A percentile compares a stretch with the other conserved stretches of the same genome.
Evolutionary conservation across 139 green algal genomes (phyloP).

Genomic region (Spirogloea muscicola): DNA sequence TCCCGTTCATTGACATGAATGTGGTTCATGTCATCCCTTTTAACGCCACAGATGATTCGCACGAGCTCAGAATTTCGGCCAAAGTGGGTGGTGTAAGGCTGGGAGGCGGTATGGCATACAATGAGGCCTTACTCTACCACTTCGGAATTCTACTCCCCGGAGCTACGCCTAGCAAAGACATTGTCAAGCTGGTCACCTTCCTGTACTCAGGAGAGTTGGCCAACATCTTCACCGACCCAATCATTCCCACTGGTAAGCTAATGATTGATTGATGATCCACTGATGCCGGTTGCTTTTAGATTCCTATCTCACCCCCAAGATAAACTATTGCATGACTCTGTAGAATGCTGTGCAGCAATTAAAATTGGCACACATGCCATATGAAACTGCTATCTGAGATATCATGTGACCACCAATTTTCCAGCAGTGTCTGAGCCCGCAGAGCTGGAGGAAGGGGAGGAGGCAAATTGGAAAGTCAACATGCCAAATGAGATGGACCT

Average conservation of each 20-base stretch:
- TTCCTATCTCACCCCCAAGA: too few species aligned
- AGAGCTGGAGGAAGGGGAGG: neutral
- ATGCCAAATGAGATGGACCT: slow-evolving; percentile 27
- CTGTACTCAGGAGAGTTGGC: too few species aligned
- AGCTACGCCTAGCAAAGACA: slow-evolving; percentile 7
- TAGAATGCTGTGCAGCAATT: too few species aligned
- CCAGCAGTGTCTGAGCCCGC: too few species aligned
- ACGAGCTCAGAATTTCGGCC: slow-evolving; percentile 15
- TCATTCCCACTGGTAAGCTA: too few species aligned
- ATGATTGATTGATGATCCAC: too few species aligned
- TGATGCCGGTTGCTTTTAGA: too few species aligned
- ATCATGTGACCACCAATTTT: too few species aligned
- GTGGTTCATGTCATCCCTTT: slow-evolving; percentile 35
- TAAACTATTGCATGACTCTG: too few species aligned
- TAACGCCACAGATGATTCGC: neutral
- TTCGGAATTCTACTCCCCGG: slow-evolving; percentile 22
- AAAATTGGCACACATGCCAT: too few species aligned
- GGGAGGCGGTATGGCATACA: slow-evolving; percentile 42
- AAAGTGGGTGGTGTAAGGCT: slow-evolving; percentile 33
- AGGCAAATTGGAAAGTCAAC: slow-evolving; percentile 16
- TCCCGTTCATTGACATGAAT: slow-evolving; percentile 22
- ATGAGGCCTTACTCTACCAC: slow-evolving; percentile 29
- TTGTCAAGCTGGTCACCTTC: slow-evolving; percentile 19
- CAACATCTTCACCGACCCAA: too few species aligned
- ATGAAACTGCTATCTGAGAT: too few species aligned